Conservation (phyloP, 2,329 filamentous ascomycete genomes). For the Mycosphaerella arachidis region DNA sequence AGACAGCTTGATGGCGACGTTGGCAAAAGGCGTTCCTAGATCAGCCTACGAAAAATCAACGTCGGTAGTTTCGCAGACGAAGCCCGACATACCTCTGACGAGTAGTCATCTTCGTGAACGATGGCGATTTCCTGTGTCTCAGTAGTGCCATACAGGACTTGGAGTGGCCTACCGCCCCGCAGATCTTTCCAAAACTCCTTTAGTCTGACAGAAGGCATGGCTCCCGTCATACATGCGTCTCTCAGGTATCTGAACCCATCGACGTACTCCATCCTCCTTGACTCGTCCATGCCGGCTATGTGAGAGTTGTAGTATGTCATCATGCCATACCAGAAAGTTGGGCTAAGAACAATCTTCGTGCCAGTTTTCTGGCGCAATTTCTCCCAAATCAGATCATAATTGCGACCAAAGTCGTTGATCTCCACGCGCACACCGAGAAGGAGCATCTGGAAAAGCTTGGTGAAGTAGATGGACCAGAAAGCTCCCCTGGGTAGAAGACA, state of each 20-base stretch:
- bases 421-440: background rate
- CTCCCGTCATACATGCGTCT: background rate
- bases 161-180: background rate
- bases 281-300: background rate
- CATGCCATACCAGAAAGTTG: conserved; percentile 4
- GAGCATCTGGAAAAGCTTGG: conserved; percentile 1
- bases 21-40: background rate
- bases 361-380: background rate
- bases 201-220: background rate
- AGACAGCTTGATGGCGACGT: conserved; percentile 1
- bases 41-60: background rate
- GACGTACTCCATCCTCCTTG: background rate
- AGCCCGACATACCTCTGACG: background rate
- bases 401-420: conserved; percentile 3
- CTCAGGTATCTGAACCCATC: background rate
- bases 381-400: conserved; percentile 4
- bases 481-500: background rate
- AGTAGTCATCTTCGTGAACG: conserved; percentile 1
- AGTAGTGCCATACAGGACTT: background rate
- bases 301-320: background rate
- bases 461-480: conserved; percentile 1
- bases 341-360: conserved; percentile 1
- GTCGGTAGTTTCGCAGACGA: background rate
- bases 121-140: conserved; percentile 2
- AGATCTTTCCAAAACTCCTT: conserved; percentile 4